Base-by-base conservation (phyloP, 176 grass and related monocot genomes). In the Echinochloa phyllopogon region DNA sequence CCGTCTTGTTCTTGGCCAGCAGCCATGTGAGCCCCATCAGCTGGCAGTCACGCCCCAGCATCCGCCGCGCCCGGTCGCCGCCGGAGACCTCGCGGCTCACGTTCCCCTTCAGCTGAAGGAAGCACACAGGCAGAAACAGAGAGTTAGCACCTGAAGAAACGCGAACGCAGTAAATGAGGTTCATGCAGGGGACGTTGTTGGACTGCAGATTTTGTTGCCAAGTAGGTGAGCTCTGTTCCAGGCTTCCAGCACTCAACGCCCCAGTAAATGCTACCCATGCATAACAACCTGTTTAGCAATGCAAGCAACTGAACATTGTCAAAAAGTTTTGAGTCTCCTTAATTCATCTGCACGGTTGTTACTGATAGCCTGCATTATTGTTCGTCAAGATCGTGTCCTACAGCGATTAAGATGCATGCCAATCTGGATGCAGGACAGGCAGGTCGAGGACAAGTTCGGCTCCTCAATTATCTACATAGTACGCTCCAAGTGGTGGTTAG, bases 1-100 rank as follows among this genome's bases (percentile, higher is more conserved):
- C 90, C 33, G 94, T 92, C 89, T 96, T 99, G 88, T 99, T 99
- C 79, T 81, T 88, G 39, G 90, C 94, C 76, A 99, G 82, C 63
- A 99, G 92, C 97, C 97, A 99, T 11, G 97, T 96, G 84, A 99
- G 86, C 0, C 97, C 97, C 94, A 99, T 99, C 81, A 99, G 94
- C 94, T 99, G 97, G 91, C 97, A 99, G 86, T 99, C 97, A 33
- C 92, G 91, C 29, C 92, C 94, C 56, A 99, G 86, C 94, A 99
- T 96, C 88, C 83, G 83, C 70, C 75, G 70, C 17, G 85, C 94
- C 47, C 94, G 88, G 76, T 99, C 97, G 15, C 86, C 82, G 61
- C 52, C 86, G 57, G 68, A 56, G 33, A 76, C 89, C 60, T 87
- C 83, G 8, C 72, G 85, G 63, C 85, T 87, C 51, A 89, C 80